Conservation (phyloP, 192 early-diverging fungal genomes). For the Lunasporangiospora selenospora region DNA sequence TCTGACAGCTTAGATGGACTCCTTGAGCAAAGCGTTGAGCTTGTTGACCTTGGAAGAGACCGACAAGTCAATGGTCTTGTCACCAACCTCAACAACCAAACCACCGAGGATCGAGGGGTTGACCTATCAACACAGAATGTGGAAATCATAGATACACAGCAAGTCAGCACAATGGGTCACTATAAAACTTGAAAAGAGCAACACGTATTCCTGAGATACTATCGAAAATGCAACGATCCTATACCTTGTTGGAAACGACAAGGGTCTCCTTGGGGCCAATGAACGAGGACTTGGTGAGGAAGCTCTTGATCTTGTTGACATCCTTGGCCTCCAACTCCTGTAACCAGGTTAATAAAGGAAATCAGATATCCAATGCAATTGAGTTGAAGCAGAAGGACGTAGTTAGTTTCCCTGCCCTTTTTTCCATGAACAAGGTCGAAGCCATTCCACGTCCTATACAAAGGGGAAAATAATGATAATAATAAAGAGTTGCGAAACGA, state of each 20-base stretch:
- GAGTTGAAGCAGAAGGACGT: neutral
- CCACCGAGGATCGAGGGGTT: conserved; percentile 95
- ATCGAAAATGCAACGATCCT: too few relatives aligned
- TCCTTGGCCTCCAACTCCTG: conserved; percentile 81
- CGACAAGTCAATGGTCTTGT: conserved; percentile 98
- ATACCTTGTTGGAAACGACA: conserved; percentile 84
- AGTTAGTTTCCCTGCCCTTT: neutral
- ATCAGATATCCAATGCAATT: conserved; percentile 1
- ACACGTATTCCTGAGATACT: neutral
- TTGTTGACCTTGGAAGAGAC: conserved; percentile 94
- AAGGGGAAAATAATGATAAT: too few relatives aligned
- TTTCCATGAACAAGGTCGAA: neutral
- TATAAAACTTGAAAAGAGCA: neutral
- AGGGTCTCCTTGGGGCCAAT: conserved; percentile 83
- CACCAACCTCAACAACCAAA: conserved; percentile 96
- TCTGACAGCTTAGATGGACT: too few relatives aligned
- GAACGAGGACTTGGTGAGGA: conserved; percentile 82
- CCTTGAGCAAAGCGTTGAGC: conserved; percentile 92
- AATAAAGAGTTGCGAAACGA: too few relatives aligned
- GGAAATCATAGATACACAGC: neutral
- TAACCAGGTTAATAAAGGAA: conserved; percentile 2
- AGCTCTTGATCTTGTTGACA: conserved; percentile 74
- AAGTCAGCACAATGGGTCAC: neutral
- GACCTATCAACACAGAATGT: conserved; percentile 56
- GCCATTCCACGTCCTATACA: too few relatives aligned